phyloP scores from a whole-genome alignment of 2,329 filamentous ascomycete genomes.

The Plenodomus biglobosus region DNA sequence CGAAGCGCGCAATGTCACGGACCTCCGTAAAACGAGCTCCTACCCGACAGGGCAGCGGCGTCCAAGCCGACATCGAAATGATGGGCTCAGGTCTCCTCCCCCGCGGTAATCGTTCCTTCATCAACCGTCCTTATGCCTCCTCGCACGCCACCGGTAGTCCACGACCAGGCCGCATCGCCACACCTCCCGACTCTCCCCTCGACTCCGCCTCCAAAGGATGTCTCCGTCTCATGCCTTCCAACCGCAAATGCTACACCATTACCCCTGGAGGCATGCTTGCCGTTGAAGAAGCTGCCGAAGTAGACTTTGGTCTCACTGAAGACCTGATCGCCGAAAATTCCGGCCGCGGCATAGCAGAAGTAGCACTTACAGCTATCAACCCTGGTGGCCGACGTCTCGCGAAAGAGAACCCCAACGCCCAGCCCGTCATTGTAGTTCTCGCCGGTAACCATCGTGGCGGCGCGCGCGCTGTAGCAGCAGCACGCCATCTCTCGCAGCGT shows the following conservation, averaged over 20 bases:
- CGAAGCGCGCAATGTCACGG: slow-evolving; percentile 44
- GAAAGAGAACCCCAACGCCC: slow-evolving; percentile 49
- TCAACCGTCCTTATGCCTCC: slow-evolving; percentile 40
- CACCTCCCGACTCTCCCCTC: slow-evolving; percentile 43
- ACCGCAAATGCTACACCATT: slow-evolving; percentile 59
- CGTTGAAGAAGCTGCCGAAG: slow-evolving; percentile 85
- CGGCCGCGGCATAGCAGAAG: slow-evolving; percentile 83
- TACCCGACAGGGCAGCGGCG: slow-evolving; percentile 44
- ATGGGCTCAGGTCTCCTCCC: slow-evolving; percentile 34
- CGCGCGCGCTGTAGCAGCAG: slow-evolving; percentile 79
- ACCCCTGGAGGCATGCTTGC: slow-evolving; percentile 84
- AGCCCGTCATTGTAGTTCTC: slow-evolving; percentile 71
- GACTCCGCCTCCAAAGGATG: slow-evolving; percentile 32
- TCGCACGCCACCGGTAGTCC: slow-evolving; percentile 43
- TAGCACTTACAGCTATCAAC: slow-evolving; percentile 68
- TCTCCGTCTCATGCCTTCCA: slow-evolving; percentile 57
- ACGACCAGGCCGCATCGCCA: slow-evolving; percentile 35
- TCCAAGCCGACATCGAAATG: slow-evolving; percentile 43
- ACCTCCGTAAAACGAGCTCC: slow-evolving; percentile 44
- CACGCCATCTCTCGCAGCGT: slow-evolving; percentile 82
- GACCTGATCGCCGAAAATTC: slow-evolving; percentile 92
- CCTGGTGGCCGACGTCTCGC: slow-evolving; percentile 60
- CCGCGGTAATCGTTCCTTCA: slow-evolving; percentile 35
- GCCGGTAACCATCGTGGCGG: slow-evolving; percentile 94
- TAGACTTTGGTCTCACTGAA: slow-evolving; percentile 82